Percentiles rank a stretch among this genome's conserved stretches.
Evolutionary conservation across 257 asterid species (phyloP).

Genomic region (Orobanche coerulescens): DNA sequence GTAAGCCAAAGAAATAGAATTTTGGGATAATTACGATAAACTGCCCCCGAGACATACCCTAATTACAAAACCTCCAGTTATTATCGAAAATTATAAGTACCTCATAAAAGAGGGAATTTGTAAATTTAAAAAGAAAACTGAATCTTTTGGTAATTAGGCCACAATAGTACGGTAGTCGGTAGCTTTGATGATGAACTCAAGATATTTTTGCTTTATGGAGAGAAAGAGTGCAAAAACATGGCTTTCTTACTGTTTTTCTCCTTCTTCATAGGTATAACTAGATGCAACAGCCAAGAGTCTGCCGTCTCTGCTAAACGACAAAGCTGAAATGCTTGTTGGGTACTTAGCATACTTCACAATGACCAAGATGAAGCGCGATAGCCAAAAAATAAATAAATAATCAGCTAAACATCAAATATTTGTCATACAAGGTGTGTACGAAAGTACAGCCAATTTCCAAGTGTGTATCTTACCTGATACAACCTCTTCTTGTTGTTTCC

Average conservation of each 20-base stretch:
- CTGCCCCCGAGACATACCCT: too few relatives aligned
- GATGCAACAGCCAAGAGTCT: conserved; percentile 83
- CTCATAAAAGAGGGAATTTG: too few relatives aligned
- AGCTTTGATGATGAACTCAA: too few relatives aligned
- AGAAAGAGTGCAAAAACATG: not conserved
- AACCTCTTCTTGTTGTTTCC: conserved; percentile 92
- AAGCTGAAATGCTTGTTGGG: conserved; percentile 76
- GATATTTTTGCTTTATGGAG: too few relatives aligned
- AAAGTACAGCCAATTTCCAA: not conserved
- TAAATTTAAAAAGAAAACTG: too few relatives aligned
- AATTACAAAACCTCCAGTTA: too few relatives aligned
- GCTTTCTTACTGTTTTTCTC: conserved; percentile 63
- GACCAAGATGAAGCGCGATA: conserved; percentile 15
- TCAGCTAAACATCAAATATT: not conserved
- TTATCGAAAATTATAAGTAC: too few relatives aligned
- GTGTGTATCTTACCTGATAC: conserved; percentile 60
- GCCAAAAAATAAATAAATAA: not conserved
- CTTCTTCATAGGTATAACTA: conserved; percentile 90
- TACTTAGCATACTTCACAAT: conserved; percentile 64
- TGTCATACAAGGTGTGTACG: not conserved
- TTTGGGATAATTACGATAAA: too few relatives aligned
- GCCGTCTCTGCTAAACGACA: conserved; percentile 91
- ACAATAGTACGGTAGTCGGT: too few relatives aligned
- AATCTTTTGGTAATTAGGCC: too few relatives aligned
- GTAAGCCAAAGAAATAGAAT: too few relatives aligned